Base-by-base conservation (phyloP, 257 asterid species). In the Handroanthus guayacan region DNA sequence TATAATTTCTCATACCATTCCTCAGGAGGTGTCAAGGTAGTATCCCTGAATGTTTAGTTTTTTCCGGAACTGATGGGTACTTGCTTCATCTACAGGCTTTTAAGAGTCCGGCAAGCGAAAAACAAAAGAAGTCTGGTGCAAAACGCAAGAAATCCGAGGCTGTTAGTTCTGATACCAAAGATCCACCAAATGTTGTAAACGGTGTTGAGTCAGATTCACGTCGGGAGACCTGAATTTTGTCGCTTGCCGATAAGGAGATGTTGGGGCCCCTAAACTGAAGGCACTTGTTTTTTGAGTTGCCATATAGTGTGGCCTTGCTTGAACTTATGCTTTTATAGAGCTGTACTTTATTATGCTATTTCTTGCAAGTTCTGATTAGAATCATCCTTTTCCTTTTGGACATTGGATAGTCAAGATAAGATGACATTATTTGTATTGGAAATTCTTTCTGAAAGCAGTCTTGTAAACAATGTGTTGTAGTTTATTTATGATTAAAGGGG, bases 71-170 rank as follows among this genome's bases (percentile, higher is more conserved):
- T 76, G 16, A 31, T 18, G 8, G n/a, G 10, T 72, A 5, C 9
- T 20, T 62, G 55, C 69, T 55, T 20, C 67, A 25, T 34, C 38
- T 34, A 67, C 84, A 82, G 89, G 72, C 83, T 67, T 78, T 85
- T 5, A 74, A 2, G 66, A 82, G 36, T 37, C 73, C 87, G 16
- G 69, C 43, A 3, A 77, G 74, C 78, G 64, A 47, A 56, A 80
- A 72, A 17, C 62, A 69, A 36, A 75, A 64, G 76, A 82, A 76
- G 76, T 69, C 85, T 4, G 68, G 57, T 57, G 50, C 70, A 2
- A 80, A 82, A 69, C 67, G 62, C 69, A 80, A 85, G 80, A 85
- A 80, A 74, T 17, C 85, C 0, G 79, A 70, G 41, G 75, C 45
- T 12, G 3, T n/a, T 0, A 70, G 61, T 1, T 37, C 80, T 3